Conservation (phyloP, 2,329 filamentous ascomycete genomes). For the Phyllosticta citriasiana region DNA sequence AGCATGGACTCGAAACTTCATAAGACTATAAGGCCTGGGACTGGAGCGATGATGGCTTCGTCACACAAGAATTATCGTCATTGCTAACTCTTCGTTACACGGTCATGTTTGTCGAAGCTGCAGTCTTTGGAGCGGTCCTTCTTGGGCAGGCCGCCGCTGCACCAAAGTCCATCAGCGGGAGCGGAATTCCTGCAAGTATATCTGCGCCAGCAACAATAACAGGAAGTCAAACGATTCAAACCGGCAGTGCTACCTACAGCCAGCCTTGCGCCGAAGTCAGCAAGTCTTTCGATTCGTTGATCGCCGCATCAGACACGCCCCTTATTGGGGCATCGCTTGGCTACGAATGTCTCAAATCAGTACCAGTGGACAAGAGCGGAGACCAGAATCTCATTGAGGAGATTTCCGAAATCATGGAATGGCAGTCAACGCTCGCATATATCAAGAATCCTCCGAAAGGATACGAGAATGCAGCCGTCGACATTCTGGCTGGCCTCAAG, state of each 20-base stretch:
- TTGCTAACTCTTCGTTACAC: background rate
- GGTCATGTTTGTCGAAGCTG: background rate
- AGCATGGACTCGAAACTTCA: background rate
- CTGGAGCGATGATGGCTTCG: background rate
- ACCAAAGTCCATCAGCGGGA: background rate
- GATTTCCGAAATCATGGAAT: conserved; percentile 26
- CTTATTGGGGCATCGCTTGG: conserved; percentile 25
- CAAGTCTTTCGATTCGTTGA: background rate
- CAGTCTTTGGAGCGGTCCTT: background rate
- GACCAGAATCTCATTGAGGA: conserved; percentile 25
- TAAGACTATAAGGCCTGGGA: background rate
- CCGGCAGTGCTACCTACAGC: background rate
- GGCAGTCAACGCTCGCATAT: conserved; percentile 31
- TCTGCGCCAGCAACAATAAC: background rate
- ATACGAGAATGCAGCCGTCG: conserved; percentile 28
- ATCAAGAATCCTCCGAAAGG: conserved; percentile 28
- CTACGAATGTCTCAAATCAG: conserved; percentile 25
- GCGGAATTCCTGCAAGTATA: background rate
- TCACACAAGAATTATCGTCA: background rate
- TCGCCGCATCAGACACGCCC: conserved; percentile 5
- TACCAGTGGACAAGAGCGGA: conserved; percentile 26
- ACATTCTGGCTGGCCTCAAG: conserved; percentile 29
- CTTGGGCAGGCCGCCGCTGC: background rate
- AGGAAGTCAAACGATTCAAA: background rate
- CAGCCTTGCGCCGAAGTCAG: background rate